Percentiles rank a stretch among this genome's conserved stretches.
Conservation (phyloP, 2,329 filamentous ascomycete species). For the Trichoderma sp. region DNA sequence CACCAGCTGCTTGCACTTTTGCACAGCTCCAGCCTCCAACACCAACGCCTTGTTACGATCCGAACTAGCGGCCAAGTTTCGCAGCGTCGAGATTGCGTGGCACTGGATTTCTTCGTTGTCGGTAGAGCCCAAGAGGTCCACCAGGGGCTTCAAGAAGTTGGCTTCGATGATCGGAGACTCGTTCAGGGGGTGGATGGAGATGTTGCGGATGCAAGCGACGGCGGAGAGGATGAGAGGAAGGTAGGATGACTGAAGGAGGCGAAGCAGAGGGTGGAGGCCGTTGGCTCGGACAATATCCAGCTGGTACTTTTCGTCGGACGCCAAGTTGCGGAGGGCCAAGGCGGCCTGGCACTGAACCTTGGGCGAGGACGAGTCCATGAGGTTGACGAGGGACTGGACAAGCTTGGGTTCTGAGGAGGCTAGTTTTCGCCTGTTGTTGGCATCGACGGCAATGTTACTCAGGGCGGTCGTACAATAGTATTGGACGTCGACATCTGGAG, state of each 20-base stretch:
- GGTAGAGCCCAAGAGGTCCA: conserved; percentile 89
- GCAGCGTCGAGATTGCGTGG: conserved; percentile 93
- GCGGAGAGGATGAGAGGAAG: conserved; percentile 93
- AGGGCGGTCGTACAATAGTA: conserved; percentile 99
- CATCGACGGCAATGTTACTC: conserved; percentile 96
- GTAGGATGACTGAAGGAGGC: conserved; percentile 90
- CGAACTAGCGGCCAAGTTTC: conserved; percentile 93
- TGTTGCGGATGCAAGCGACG: conserved; percentile 97
- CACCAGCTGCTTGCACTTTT: conserved; percentile 97
- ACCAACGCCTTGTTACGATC: conserved; percentile 98
- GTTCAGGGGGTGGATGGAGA: conserved; percentile 96
- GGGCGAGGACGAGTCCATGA: conserved; percentile 96
- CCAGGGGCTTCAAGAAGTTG: conserved; percentile 88
- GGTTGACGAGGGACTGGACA: conserved; percentile 87
- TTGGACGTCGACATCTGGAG: conserved; percentile 92
- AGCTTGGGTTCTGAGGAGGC: conserved; percentile 87
- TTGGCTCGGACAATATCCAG: conserved; percentile 91
- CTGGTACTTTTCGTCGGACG: conserved; percentile 98
- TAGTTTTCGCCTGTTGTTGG: conserved; percentile 84
- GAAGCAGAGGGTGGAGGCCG: conserved; percentile 79
- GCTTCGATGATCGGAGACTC: conserved; percentile 98
- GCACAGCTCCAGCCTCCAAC: conserved; percentile 89
- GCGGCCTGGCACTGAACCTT: conserved; percentile 98
- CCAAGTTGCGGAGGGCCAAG: conserved; percentile 86
- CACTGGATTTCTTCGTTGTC: conserved; percentile 99